Percentiles rank a stretch among this genome's conserved stretches.
Evolutionary conservation across 2,329 filamentous ascomycete genomes (phyloP).

Genomic region (Hypoxylon sp.): DNA sequence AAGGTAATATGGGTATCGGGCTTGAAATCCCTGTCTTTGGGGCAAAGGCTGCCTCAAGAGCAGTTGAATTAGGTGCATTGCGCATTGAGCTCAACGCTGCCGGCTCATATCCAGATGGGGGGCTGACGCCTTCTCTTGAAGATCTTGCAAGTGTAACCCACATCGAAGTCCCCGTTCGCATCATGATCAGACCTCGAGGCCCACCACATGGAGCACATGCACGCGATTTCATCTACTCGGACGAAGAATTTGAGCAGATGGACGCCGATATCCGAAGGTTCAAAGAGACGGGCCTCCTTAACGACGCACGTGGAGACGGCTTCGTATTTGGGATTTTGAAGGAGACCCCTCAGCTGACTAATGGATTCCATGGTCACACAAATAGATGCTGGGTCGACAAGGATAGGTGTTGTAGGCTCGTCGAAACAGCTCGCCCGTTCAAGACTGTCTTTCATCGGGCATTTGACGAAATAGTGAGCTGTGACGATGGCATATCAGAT

Average conservation of each 20-base stretch:
- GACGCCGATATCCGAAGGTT: slow-evolving; percentile 57
- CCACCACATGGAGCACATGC: slow-evolving; percentile 44
- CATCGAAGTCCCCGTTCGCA: slow-evolving; percentile 61
- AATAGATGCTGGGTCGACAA: slow-evolving; percentile 57
- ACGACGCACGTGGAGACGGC: slow-evolving; percentile 63
- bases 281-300: slow-evolving; percentile 57
- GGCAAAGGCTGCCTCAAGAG: slow-evolving; percentile 57
- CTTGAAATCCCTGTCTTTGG: slow-evolving; percentile 71
- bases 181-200: slow-evolving; percentile 70
- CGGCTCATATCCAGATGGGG: slow-evolving; percentile 66
- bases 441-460: slow-evolving; percentile 70
- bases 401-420: slow-evolving; percentile 58
- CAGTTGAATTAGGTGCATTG: slow-evolving; percentile 61
- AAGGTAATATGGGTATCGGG: slow-evolving; percentile 45
- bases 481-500: slow-evolving; percentile 18
- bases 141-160: slow-evolving; percentile 54
- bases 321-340: slow-evolving; percentile 69
- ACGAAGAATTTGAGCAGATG: slow-evolving; percentile 63
- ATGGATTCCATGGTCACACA: slow-evolving; percentile 27
- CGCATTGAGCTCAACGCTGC: slow-evolving; percentile 69
- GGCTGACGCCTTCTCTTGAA: slow-evolving; percentile 64
- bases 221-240: slow-evolving; percentile 66
- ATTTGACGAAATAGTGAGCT: slow-evolving; percentile 64
- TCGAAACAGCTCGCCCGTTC: slow-evolving; percentile 60
- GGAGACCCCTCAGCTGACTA: slow-evolving; percentile 24